phyloP scores from a whole-genome alignment of 2,329 filamentous ascomycete species.

The Colletotrichum sp. region DNA sequence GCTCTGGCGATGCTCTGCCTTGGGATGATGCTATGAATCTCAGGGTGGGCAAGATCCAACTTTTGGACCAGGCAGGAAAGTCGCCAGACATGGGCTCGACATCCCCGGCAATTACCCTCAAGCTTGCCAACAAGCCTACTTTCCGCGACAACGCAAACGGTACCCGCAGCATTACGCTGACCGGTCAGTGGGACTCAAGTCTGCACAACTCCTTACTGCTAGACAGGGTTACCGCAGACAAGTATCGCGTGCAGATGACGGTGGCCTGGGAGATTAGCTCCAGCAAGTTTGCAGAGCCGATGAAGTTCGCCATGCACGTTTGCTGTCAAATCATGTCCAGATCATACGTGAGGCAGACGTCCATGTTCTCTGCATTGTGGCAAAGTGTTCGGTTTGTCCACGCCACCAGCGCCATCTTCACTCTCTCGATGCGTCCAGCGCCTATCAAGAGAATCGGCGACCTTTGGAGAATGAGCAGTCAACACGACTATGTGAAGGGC shows the following conservation, averaged over 20 bases:
- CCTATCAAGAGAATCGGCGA: conserved; percentile 92
- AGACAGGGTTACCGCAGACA: conserved; percentile 92
- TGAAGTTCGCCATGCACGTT: conserved; percentile 83
- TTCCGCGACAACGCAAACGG: conserved; percentile 90
- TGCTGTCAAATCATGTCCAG: conserved; percentile 84
- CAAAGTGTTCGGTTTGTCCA: conserved; percentile 85
- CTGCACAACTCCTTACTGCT: conserved; percentile 89
- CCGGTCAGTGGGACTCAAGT: conserved; percentile 97
- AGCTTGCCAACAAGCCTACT: conserved; percentile 77
- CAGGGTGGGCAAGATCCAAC: conserved; percentile 79
- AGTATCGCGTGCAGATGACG: conserved; percentile 87
- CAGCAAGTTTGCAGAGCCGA: conserved; percentile 82
- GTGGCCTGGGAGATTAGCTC: conserved; percentile 87
- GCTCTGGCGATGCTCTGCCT: conserved; percentile 83
- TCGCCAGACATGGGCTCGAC: conserved; percentile 77
- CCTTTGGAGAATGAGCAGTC: conserved; percentile 94
- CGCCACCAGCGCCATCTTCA: conserved; percentile 86
- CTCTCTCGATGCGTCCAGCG: conserved; percentile 82
- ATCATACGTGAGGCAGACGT: conserved; percentile 83
- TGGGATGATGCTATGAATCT: conserved; percentile 85
- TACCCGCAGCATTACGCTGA: conserved; percentile 82
- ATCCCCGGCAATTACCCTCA: conserved; percentile 77
- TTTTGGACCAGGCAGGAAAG: conserved; percentile 86
- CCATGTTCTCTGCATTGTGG: conserved; percentile 87
- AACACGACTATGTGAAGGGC: conserved; percentile 94